A percentile compares a stretch with the other conserved stretches of the same genome.
These are phyloP conservation scores for Echinochloa phyllopogon DNA, from an alignment of 176 grass and related monocot genomes.

Conservation along the genomic window DNA sequence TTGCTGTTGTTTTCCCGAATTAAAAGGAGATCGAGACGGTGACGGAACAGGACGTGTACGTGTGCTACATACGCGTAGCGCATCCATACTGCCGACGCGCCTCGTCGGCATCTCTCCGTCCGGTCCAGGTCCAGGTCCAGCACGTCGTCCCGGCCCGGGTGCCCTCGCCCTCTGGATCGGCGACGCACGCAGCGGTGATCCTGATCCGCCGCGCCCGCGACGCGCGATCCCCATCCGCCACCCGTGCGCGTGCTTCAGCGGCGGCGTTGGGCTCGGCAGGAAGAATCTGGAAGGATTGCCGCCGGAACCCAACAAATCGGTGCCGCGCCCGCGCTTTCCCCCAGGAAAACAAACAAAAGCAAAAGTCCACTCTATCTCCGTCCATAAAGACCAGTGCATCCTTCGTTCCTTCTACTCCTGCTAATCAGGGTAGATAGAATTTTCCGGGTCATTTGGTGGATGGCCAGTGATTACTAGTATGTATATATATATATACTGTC, in stretches of 20 bases:
- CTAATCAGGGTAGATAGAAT: neutral
- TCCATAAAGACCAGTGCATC: neutral
- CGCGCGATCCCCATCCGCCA: neutral
- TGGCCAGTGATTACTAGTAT: too few species aligned
- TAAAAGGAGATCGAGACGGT: neutral
- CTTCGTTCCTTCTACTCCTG: neutral
- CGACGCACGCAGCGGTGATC: neutral
- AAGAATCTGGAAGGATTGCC: constrained; percentile 9
- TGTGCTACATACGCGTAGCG: too few species aligned
- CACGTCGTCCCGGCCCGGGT: too few species aligned
- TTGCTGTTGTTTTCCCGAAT: too few species aligned
- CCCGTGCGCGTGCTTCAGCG: neutral
- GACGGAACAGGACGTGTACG: neutral
- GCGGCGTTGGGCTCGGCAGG: neutral
- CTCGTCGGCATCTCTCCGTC: too few species aligned
- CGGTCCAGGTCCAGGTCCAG: too few species aligned
- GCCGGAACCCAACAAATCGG: constrained; percentile 2
- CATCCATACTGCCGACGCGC: neutral
- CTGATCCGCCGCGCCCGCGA: constrained; percentile 4
- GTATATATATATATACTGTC: too few species aligned
- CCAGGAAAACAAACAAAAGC: neutral
- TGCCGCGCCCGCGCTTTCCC: neutral
- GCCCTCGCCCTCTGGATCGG: too few species aligned
- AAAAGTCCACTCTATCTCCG: neutral
- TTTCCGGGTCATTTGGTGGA: too few species aligned